Percentiles rank a stretch among this genome's conserved stretches.
Conservation (phyloP, 805 yeast genomes). For the Lipomyces chichibuensis region DNA sequence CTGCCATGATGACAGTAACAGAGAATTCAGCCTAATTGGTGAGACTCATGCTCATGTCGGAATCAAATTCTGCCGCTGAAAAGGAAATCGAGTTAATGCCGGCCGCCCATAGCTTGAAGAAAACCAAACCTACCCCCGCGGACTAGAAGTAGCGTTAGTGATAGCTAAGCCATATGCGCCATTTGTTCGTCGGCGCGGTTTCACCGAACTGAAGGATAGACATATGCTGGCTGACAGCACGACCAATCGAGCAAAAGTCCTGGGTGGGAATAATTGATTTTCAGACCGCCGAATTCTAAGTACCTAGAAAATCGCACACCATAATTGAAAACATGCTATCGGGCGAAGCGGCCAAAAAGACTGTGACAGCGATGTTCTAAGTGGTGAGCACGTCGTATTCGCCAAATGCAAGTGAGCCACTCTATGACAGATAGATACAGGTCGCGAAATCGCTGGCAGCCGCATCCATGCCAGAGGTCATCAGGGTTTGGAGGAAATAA, state of each 20-base stretch:
- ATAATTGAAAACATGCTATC: conserved; percentile 12
- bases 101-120: conserved; percentile 46
- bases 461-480: neutral
- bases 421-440: too few relatives aligned
- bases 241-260: conserved; percentile 68
- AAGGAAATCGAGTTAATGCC: conserved; percentile 59
- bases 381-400: neutral
- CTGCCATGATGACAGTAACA: conserved; percentile 31
- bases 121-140: conserved; percentile 42
- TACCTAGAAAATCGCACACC: conserved; percentile 19
- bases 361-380: neutral
- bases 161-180: conserved; percentile 61
- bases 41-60: conserved; percentile 40
- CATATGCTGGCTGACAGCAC: conserved; percentile 59
- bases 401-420: too few relatives aligned
- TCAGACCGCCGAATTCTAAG: conserved; percentile 38
- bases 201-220: conserved; percentile 69
- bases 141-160: conserved; percentile 55
- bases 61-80: conserved; percentile 56
- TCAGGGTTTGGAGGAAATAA: too few relatives aligned
- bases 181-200: conserved; percentile 48
- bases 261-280: conserved; percentile 64
- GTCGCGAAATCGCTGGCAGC: neutral
- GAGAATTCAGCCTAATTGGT: conserved; percentile 33
- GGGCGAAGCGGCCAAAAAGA: conserved; percentile 27